Percentiles rank a stretch among this genome's conserved stretches.
Conservation (phyloP, 225 moss, liverwort and hornwort genomes). For the Anthoceros angustus region DNA sequence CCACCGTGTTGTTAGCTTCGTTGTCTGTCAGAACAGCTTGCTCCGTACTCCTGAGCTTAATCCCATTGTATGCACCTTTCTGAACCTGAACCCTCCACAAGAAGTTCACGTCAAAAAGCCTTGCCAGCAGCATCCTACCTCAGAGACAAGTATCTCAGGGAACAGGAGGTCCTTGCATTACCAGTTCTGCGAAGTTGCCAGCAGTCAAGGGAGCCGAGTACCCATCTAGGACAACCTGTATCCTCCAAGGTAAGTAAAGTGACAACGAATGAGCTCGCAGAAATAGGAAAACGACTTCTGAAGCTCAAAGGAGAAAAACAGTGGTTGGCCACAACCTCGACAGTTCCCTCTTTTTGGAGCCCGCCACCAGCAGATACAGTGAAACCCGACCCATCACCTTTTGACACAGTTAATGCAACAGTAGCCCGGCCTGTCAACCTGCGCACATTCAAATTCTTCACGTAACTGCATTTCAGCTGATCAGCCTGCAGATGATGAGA, state of each 20-base stretch:
- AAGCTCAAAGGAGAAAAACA: neutral
- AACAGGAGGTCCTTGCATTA: conserved; percentile 9
- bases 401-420: conserved; percentile 53
- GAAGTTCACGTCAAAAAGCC: too few relatives aligned
- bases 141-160: too few relatives aligned
- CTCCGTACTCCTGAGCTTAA: conserved; percentile 74
- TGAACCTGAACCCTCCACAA: conserved; percentile 17
- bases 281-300: neutral
- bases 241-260: neutral
- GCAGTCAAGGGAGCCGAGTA: conserved; percentile 96
- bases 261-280: neutral
- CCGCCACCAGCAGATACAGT: conserved; percentile 86
- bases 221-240: conserved; percentile 70
- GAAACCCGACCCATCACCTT: conserved; percentile 77
- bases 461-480: neutral
- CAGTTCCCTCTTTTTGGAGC: conserved; percentile 48
- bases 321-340: conserved; percentile 26
- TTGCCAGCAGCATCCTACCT: neutral
- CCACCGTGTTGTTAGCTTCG: conserved; percentile 43
- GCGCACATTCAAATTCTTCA: conserved; percentile 7
- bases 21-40: conserved; percentile 85
- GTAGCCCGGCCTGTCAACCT: conserved; percentile 81
- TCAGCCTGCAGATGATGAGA: neutral
- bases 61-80: conserved; percentile 68
- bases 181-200: conserved; percentile 84